phyloP scores from a whole-genome alignment of 2,329 filamentous ascomycete genomes.

The Ilyonectria robusta region DNA sequence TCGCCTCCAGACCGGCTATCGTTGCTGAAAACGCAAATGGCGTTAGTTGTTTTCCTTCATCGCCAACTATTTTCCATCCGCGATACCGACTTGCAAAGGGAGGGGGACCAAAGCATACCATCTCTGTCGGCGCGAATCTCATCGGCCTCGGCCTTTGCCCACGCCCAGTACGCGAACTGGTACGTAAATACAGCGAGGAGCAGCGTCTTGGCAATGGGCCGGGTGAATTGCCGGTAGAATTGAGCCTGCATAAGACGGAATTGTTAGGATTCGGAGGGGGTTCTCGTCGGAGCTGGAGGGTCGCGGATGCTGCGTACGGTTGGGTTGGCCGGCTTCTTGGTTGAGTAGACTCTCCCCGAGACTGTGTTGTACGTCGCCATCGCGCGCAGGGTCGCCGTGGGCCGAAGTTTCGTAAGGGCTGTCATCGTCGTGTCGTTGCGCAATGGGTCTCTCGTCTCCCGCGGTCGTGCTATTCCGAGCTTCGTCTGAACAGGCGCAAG shows the following conservation, averaged over 20 bases:
- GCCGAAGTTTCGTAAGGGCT: slow-evolving; percentile 32
- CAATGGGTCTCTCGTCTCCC: neutral
- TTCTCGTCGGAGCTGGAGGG: neutral
- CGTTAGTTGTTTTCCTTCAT: neutral
- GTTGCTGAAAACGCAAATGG: slow-evolving; percentile 44
- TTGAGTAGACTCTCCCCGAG: slow-evolving; percentile 43
- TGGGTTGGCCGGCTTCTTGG: slow-evolving; percentile 45
- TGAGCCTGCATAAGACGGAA: slow-evolving; percentile 60
- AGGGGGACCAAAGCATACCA: slow-evolving; percentile 57
- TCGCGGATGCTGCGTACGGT: slow-evolving; percentile 39
- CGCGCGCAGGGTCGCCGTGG: slow-evolving; percentile 17
- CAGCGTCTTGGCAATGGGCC: slow-evolving; percentile 81
- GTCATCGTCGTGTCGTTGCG: slow-evolving; percentile 17
- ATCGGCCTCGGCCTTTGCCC: slow-evolving; percentile 81
- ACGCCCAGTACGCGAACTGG: slow-evolving; percentile 81
- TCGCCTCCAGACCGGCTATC: slow-evolving; percentile 56
- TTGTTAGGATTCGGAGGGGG: slow-evolving; percentile 11
- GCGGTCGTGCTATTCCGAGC: neutral
- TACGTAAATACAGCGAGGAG: slow-evolving; percentile 84
- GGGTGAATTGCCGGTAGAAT: slow-evolving; percentile 83
- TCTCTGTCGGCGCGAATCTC: slow-evolving; percentile 74
- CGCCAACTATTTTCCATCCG: neutral
- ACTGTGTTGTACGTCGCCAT: neutral
- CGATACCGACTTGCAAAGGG: neutral
- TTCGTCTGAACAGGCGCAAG: neutral